These are phyloP conservation scores for Aspergillus terreus DNA, from an alignment of 2,329 filamentous ascomycete genomes.

Conservation along the genomic window DNA sequence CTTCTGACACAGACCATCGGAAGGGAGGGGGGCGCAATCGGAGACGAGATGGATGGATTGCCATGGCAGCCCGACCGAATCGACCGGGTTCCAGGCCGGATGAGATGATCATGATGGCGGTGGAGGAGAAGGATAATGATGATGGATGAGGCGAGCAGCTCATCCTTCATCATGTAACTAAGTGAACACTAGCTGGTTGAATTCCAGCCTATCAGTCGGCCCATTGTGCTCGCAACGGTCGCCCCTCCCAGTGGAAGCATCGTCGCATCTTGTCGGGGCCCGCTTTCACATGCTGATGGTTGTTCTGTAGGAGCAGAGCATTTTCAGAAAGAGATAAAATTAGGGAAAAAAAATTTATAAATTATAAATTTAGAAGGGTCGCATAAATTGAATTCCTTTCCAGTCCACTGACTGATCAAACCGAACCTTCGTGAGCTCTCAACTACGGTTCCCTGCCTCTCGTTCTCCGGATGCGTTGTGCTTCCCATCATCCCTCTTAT, in stretches of 20 bases:
- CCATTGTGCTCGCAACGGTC: background rate
- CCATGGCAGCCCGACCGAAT: background rate
- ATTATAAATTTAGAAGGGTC: background rate
- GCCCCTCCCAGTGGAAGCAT: background rate
- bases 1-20: slow-evolving; percentile 11
- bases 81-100: slow-evolving; percentile 3
- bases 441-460: slow-evolving; percentile 11
- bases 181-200: background rate
- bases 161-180: no score
- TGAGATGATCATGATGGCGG: slow-evolving; percentile 8
- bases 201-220: slow-evolving; percentile 3
- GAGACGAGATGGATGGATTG: slow-evolving; percentile 1
- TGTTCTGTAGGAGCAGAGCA: no score
- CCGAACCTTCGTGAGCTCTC: background rate
- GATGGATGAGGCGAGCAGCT: background rate
- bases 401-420: background rate
- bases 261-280: background rate
- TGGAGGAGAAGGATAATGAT: background rate
- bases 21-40: slow-evolving; percentile 5
- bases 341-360: background rate
- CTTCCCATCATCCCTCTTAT: background rate
- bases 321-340: background rate
- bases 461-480: slow-evolving; percentile 6
- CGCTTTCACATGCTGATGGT: slow-evolving; percentile 5
- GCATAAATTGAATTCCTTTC: background rate